A percentile compares a stretch with the other conserved stretches of the same genome.
Conservation (phyloP, 202 grass and related monocot species). For the Panicum virgatum region DNA sequence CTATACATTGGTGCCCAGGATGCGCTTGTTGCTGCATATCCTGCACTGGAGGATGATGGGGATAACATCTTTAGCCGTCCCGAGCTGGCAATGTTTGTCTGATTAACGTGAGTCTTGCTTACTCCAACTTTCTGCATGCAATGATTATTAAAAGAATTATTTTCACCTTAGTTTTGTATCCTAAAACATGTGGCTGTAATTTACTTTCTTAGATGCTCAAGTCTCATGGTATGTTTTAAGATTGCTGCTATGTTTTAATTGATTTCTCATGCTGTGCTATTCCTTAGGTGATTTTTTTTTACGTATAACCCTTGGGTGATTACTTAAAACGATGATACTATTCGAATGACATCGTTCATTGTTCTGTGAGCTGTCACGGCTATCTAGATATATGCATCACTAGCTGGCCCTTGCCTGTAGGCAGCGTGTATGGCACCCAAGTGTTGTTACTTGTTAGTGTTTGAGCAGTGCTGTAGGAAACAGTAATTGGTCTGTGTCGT, state of each 20-base stretch:
- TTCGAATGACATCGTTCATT: not conserved
- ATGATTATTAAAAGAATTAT: not conserved
- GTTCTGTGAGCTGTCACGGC: not conserved
- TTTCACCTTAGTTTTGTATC: not conserved
- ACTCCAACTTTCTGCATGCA: not conserved
- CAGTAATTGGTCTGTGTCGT: not conserved
- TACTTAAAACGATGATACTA: not conserved
- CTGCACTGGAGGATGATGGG: constrained; percentile 58
- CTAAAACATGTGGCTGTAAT: not conserved
- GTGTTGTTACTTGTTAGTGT: not conserved
- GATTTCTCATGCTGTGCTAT: not conserved
- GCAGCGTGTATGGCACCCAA: not conserved
- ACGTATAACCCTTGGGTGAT: not conserved
- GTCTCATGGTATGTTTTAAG: not conserved
- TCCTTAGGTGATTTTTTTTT: not conserved
- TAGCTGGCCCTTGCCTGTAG: not conserved
- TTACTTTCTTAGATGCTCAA: not conserved
- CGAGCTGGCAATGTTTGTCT: constrained; percentile 82
- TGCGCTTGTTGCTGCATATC: constrained; percentile 88
- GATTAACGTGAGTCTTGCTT: constrained; percentile 52
- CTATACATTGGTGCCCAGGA: constrained; percentile 90
- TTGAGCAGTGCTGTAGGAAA: not conserved
- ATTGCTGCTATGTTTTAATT: not conserved
- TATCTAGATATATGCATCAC: not conserved
- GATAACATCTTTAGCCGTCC: constrained; percentile 73